phyloP scores from a whole-genome alignment of 2,329 filamentous ascomycete genomes.

The Exophiala viscosa region DNA sequence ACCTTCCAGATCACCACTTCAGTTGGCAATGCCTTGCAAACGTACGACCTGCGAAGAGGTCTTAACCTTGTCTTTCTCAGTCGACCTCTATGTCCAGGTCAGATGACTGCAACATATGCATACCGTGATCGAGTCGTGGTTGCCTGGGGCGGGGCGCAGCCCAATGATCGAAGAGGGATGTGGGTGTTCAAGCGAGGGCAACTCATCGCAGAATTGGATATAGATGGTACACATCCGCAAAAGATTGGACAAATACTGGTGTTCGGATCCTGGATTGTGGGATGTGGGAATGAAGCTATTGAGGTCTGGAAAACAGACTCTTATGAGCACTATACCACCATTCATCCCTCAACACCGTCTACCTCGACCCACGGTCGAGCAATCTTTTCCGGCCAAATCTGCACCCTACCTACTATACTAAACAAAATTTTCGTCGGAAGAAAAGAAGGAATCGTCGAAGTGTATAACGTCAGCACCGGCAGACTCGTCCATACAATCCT shows the following conservation, averaged over 20 bases:
- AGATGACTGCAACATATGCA: slow-evolving; percentile 80
- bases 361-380: slow-evolving; percentile 57
- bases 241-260: slow-evolving; percentile 74
- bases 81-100: slow-evolving; percentile 77
- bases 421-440: slow-evolving; percentile 94
- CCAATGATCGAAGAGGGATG: slow-evolving; percentile 60
- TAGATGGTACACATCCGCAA: slow-evolving; percentile 57
- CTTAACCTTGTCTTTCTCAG: slow-evolving; percentile 92
- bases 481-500: slow-evolving; percentile 89
- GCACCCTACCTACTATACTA: slow-evolving; percentile 87
- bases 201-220: slow-evolving; percentile 70
- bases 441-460: slow-evolving; percentile 84
- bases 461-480: slow-evolving; percentile 92
- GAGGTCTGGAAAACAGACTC: slow-evolving; percentile 85
- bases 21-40: slow-evolving; percentile 83
- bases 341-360: slow-evolving; percentile 56
- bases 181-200: slow-evolving; percentile 93
- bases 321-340: slow-evolving; percentile 84
- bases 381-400: slow-evolving; percentile 72
- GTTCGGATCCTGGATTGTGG: slow-evolving; percentile 89
- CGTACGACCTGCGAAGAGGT: slow-evolving; percentile 87
- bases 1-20: slow-evolving; percentile 98
- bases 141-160: slow-evolving; percentile 71
- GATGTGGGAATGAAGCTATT: slow-evolving; percentile 68
- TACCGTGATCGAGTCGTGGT: slow-evolving; percentile 85